Evolutionary conservation across 257 asterid genomes (phyloP).

Genomic region (Nicotiana tabacum): DNA sequence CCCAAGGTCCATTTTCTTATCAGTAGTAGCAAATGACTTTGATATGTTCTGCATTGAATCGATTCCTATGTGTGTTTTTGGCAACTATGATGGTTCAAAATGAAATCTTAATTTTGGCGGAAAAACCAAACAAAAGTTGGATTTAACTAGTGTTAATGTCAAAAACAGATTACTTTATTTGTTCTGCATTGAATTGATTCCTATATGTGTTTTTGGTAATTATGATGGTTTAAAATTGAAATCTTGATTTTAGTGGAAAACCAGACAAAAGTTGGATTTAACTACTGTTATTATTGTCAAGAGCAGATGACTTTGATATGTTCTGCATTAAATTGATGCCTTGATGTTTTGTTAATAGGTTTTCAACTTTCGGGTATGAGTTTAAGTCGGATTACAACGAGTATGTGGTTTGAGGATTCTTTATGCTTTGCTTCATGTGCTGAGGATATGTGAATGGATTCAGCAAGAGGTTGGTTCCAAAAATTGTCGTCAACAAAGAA

Average conservation of each 20-base stretch:
- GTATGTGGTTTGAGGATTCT: slow-evolving; percentile 18
- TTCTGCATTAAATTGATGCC: background rate
- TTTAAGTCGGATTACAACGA: slow-evolving; percentile 32
- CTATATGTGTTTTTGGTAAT: background rate
- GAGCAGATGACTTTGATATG: background rate
- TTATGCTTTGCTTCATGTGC: slow-evolving; percentile 26
- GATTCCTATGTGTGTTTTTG: background rate
- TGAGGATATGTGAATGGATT: slow-evolving; percentile 57
- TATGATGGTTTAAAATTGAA: background rate
- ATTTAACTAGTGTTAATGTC: background rate
- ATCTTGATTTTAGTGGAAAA: background rate
- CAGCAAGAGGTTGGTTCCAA: slow-evolving; percentile 86
- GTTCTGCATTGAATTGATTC: background rate
- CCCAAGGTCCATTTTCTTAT: no score
- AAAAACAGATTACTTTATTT: background rate
- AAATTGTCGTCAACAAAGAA: slow-evolving; percentile 56
- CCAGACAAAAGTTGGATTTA: background rate
- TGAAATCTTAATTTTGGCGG: background rate
- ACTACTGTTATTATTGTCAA: background rate
- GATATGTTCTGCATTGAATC: background rate
- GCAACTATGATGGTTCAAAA: background rate
- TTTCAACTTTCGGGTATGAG: slow-evolving; percentile 19
- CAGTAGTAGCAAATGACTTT: background rate
- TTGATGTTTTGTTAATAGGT: slow-evolving; percentile 18
- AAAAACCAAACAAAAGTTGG: background rate